These are phyloP conservation scores for Amanita molliuscula DNA, from an alignment of 768 basidiomycete genomes.

Conservation along the genomic window DNA sequence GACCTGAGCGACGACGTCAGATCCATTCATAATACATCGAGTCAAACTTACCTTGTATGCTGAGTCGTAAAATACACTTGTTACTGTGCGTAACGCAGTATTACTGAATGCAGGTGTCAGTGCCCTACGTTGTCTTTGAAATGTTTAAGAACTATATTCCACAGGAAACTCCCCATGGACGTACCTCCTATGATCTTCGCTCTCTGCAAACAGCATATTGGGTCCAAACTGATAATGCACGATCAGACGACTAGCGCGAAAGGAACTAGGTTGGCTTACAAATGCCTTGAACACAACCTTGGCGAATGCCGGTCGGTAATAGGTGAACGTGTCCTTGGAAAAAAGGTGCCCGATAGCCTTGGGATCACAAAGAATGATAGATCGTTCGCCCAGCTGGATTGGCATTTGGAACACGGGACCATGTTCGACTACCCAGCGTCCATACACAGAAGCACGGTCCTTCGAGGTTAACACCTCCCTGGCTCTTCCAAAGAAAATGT, in stretches of 20 bases:
- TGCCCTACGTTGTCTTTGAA: slow-evolving; percentile 32
- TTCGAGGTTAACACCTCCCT: slow-evolving; percentile 17
- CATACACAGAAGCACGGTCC: slow-evolving; percentile 24
- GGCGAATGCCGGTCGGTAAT: slow-evolving; percentile 27
- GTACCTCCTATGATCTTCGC: slow-evolving; percentile 36
- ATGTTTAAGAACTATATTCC: not conserved
- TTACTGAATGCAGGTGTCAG: not conserved
- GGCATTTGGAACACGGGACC: slow-evolving; percentile 37
- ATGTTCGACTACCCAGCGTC: slow-evolving; percentile 36
- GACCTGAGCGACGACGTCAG: slow-evolving; percentile 15
- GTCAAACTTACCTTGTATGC: slow-evolving; percentile 31
- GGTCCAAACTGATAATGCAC: slow-evolving; percentile 25
- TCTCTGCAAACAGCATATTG: slow-evolving; percentile 30
- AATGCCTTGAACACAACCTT: slow-evolving; percentile 27
- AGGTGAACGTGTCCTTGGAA: slow-evolving; percentile 37
- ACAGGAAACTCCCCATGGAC: not conserved
- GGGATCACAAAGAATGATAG: slow-evolving; percentile 32
- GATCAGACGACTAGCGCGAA: not conserved
- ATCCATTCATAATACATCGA: not conserved
- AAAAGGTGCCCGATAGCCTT: slow-evolving; percentile 44
- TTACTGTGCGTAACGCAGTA: slow-evolving; percentile 9
- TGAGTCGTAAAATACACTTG: slow-evolving; percentile 38
- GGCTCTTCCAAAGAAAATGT: slow-evolving; percentile 30
- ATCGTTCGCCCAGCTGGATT: slow-evolving; percentile 20
- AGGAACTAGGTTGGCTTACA: slow-evolving; percentile 15